Base-by-base conservation (phyloP, 768 basidiomycete genomes). In the Lactarius tabidus region DNA sequence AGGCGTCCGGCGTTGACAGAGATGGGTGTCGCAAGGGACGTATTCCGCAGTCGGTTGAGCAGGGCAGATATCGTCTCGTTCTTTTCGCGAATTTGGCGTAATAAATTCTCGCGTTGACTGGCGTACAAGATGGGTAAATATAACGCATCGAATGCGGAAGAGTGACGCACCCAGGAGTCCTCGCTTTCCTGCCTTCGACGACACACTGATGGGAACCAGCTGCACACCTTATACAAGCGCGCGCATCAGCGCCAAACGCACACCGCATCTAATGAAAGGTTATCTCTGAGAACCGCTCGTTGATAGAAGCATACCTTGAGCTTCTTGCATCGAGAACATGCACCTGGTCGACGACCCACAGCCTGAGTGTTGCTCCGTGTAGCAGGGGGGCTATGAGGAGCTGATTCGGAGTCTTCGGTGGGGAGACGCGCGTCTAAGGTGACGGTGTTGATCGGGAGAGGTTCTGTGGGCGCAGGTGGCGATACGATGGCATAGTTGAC, bases 71-170 rank as follows among this genome's bases (percentile, higher is more conserved):
- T 67, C 6, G 73, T 52, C 35, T 69, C 71, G 52, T 75, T 72
- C 65, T 75, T 76, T 67, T 75, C 74, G 20, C 74, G 71, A 52
- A 76, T 75, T 43, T 75, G 72, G 52, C 71, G 71, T 29, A 73
- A 70, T n/a, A 76, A 60, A 26, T 72, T 69, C 55, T 74, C 73
- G 35, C 75, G 72, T 69, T 73, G 67, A 17, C 75, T 75, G 58
- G 33, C 7, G 35, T 53, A 8, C 35, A 57, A 15, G 8, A 18
- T 2, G 17, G 26, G 7, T 65, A 12, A 62, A n/a, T 48, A 23
- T 35, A 56, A 48, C 28, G 29, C 1, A 4, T 6, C 20, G 20
- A 1, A 12, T 14, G 12, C 3, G 14, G 0, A 33, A 15, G 2
- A n/a, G 23, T 3, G 23, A 67, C 73, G 41, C 54, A 75, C 75